These are phyloP conservation scores for Lentinula guzmanii DNA, from an alignment of 768 basidiomycete genomes.

Conservation along the genomic window DNA sequence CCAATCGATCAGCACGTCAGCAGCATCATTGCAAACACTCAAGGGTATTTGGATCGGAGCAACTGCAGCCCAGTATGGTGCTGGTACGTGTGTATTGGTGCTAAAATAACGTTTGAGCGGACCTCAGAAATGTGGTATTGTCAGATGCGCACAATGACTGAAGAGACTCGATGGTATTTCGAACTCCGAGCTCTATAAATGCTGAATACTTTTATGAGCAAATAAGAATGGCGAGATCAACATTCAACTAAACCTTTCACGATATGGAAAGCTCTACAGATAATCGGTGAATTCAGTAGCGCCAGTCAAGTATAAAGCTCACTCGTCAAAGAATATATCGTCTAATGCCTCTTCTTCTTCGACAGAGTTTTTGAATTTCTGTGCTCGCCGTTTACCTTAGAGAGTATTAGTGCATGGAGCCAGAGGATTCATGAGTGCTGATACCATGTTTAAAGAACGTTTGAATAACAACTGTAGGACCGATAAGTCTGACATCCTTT, in stretches of 20 bases:
- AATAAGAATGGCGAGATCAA: background rate
- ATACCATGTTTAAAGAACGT: constrained; percentile 42
- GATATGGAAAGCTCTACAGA: constrained; percentile 56
- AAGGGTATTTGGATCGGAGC: constrained; percentile 54
- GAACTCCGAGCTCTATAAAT: constrained; percentile 59
- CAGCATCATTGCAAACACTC: constrained; percentile 49
- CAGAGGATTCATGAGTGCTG: background rate
- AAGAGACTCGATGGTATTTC: constrained; percentile 67
- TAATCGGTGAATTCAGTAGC: background rate
- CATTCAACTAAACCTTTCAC: constrained; percentile 38
- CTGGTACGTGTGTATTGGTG: constrained; percentile 65
- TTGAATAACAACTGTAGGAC: constrained; percentile 42
- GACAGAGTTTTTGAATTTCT: constrained; percentile 27
- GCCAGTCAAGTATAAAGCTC: constrained; percentile 11
- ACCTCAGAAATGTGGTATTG: background rate
- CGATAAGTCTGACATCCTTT: background rate
- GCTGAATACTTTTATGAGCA: constrained; percentile 22
- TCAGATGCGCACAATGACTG: constrained; percentile 47
- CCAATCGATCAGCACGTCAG: constrained; percentile 63
- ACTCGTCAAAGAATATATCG: constrained; percentile 70
- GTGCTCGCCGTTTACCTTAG: constrained; percentile 28
- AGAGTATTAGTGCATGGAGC: background rate
- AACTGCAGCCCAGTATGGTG: constrained; percentile 61
- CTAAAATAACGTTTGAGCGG: constrained; percentile 17
- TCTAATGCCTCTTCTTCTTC: constrained; percentile 44